phyloP scores from a whole-genome alignment of 768 basidiomycete genomes.

The Boletus barrowsii region DNA sequence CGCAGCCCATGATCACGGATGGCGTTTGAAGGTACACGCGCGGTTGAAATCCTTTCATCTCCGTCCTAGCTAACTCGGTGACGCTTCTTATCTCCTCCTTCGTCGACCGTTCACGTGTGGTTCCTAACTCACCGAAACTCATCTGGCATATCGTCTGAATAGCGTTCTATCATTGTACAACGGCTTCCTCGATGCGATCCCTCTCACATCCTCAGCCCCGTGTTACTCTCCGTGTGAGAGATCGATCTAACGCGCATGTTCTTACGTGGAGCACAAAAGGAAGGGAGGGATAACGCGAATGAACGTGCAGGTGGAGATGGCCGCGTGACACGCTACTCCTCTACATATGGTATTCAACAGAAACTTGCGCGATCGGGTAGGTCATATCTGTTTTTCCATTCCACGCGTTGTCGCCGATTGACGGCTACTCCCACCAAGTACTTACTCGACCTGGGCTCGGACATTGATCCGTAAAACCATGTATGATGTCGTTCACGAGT shows the following conservation, averaged over 20 bases:
- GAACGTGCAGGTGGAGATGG: not conserved
- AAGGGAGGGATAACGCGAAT: not conserved
- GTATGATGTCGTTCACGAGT: not conserved
- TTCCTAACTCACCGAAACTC: too few relatives aligned
- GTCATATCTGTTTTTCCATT: too few relatives aligned
- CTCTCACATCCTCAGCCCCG: not conserved
- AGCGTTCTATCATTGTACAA: too few relatives aligned
- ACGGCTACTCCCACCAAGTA: too few relatives aligned
- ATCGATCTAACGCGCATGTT: not conserved
- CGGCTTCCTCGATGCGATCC: conserved; percentile 11
- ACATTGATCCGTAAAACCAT: too few relatives aligned
- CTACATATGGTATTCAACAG: not conserved
- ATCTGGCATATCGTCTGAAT: not conserved
- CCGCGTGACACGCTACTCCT: not conserved
- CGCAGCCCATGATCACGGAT: too few relatives aligned
- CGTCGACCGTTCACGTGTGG: too few relatives aligned
- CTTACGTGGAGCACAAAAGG: not conserved
- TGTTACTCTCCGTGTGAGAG: not conserved
- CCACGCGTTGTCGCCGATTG: not conserved
- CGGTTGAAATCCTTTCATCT: too few relatives aligned
- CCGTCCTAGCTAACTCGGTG: too few relatives aligned
- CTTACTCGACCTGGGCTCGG: too few relatives aligned
- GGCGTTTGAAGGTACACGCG: too few relatives aligned
- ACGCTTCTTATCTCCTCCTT: too few relatives aligned
- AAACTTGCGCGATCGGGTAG: not conserved